A percentile compares a stretch with the other conserved stretches of the same genome.
Evolutionary conservation across 257 asterid genomes (phyloP).

Genomic region (Paulownia fortunei): DNA sequence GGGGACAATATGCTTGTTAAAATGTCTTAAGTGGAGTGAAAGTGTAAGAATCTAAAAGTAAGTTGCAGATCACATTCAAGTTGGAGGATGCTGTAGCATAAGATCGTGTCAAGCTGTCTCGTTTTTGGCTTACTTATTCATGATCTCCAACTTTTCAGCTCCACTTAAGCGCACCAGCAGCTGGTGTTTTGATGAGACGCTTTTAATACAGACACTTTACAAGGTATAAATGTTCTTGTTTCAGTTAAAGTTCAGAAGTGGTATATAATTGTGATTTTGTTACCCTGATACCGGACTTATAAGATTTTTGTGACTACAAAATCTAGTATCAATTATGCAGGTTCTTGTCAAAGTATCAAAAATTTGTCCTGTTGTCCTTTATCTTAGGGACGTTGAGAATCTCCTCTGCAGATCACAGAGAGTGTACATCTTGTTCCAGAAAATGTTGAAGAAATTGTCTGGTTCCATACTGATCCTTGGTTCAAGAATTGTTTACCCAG

Average conservation of each 20-base stretch:
- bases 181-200: slow-evolving; percentile 86
- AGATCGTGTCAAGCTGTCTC: slow-evolving; percentile 15
- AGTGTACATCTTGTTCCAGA: slow-evolving; percentile 67
- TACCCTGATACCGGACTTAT: background rate
- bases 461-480: slow-evolving; percentile 84
- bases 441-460: slow-evolving; percentile 75
- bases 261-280: background rate
- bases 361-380: slow-evolving; percentile 64
- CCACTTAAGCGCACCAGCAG: slow-evolving; percentile 64
- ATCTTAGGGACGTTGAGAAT: slow-evolving; percentile 80
- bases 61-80: background rate
- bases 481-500: slow-evolving; percentile 65
- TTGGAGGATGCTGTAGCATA: background rate
- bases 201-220: slow-evolving; percentile 76
- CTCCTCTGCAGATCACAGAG: slow-evolving; percentile 65
- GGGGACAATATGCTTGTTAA: too few species aligned
- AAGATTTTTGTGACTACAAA: slow-evolving; percentile 6
- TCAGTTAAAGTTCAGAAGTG: background rate
- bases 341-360: slow-evolving; percentile 72
- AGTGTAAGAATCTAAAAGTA: background rate
- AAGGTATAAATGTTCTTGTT: slow-evolving; percentile 52
- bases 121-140: slow-evolving; percentile 14
- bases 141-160: slow-evolving; percentile 47
- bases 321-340: slow-evolving; percentile 40
- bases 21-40: too few species aligned